Evolutionary conservation across 495 filamentous ascomycete genomes (phyloP).

Genomic region (Xylaria flabelliformis): DNA sequence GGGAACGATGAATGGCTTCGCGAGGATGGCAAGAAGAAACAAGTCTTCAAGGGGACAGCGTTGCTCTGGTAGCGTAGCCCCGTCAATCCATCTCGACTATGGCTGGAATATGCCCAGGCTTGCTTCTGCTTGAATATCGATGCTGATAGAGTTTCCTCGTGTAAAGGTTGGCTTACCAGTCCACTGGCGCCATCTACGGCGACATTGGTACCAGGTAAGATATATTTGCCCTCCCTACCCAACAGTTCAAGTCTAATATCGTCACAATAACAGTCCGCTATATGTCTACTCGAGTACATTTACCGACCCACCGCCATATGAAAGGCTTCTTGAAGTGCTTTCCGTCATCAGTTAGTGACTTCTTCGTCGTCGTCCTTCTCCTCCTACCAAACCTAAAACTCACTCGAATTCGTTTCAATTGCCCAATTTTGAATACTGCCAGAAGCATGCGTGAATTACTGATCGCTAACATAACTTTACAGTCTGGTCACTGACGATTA

Average conservation of each 20-base stretch:
- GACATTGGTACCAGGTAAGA: conserved; percentile 71
- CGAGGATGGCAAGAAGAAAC: conserved; percentile 45
- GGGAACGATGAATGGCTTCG: conserved; percentile 47
- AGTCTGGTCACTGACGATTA: conserved; percentile 73
- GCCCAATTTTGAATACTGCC: neutral
- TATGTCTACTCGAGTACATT: conserved; percentile 79
- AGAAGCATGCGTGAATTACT: neutral
- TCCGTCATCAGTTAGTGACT: conserved; percentile 61
- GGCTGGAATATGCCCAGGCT: neutral
- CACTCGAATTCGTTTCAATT: neutral
- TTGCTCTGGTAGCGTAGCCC: conserved; percentile 47
- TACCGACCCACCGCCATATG: conserved; percentile 58
- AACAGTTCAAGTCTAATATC: neutral
- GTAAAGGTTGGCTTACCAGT: conserved; percentile 67
- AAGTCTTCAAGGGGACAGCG: conserved; percentile 52
- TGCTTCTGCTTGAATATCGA: neutral
- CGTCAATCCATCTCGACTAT: neutral
- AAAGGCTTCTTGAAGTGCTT: conserved; percentile 70
- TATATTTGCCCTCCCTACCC: neutral
- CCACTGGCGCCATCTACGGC: conserved; percentile 75
- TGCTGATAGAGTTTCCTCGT: conserved; percentile 34
- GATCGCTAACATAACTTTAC: neutral
- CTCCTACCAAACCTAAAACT: neutral
- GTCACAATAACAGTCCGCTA: conserved; percentile 54
- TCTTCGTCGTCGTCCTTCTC: neutral